These are phyloP conservation scores for Cladosporium cucumerinum DNA, from an alignment of 2,329 filamentous ascomycete genomes.

Conservation along the genomic window DNA sequence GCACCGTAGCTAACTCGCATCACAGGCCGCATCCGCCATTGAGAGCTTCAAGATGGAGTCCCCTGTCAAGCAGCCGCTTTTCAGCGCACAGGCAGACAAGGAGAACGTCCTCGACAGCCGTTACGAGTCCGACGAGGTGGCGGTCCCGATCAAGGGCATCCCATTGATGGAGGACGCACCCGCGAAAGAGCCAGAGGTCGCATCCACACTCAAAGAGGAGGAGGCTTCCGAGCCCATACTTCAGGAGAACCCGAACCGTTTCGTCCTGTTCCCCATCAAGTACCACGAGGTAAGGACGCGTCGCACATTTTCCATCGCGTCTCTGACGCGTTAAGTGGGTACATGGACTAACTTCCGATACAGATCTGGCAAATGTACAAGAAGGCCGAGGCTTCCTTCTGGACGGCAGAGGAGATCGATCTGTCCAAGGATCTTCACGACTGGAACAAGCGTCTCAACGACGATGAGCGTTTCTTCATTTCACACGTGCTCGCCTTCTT, in stretches of 20 bases:
- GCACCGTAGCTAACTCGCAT: conserved; percentile 36
- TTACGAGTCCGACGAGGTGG: conserved; percentile 51
- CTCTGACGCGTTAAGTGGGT: conserved; percentile 34
- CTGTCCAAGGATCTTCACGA: conserved; percentile 98
- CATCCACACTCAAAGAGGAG: conserved; percentile 55
- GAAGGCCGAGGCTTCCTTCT: conserved; percentile 99
- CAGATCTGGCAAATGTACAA: conserved; percentile 99
- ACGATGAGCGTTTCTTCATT: conserved; percentile 97
- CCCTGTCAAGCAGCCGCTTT: conserved; percentile 84
- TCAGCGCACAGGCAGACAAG: conserved; percentile 67
- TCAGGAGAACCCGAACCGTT: conserved; percentile 91
- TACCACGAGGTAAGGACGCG: conserved; percentile 87
- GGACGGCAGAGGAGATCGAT: conserved; percentile 99
- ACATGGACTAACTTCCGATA: conserved; percentile 26
- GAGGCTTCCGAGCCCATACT: conserved; percentile 87
- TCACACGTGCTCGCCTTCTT: conserved; percentile 99
- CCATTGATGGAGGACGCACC: conserved; percentile 41
- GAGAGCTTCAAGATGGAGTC: conserved; percentile 91
- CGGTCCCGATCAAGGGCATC: conserved; percentile 54
- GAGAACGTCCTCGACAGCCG: conserved; percentile 65
- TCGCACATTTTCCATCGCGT: conserved; percentile 52
- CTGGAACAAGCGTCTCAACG: conserved; percentile 96
- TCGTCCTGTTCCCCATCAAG: conserved; percentile 98
- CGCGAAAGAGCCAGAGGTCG: conserved; percentile 36
- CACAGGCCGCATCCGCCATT: conserved; percentile 79